phyloP scores from a whole-genome alignment of 2,329 filamentous ascomycete species.

The Thermomyces lanuginosus region DNA sequence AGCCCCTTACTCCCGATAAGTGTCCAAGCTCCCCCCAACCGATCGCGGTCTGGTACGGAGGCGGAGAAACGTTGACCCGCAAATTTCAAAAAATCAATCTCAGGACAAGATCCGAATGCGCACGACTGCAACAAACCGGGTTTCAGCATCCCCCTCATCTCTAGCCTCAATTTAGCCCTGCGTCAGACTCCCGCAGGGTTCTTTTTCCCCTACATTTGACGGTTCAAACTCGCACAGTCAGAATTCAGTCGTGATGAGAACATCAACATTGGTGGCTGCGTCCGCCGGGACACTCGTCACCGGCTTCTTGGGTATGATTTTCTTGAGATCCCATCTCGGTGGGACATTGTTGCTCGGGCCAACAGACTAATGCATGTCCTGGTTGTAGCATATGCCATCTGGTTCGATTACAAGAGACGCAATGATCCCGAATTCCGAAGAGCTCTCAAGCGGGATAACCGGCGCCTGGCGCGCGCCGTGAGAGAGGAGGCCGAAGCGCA shows the following conservation, averaged over 20 bases:
- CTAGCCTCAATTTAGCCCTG: constrained; percentile 7
- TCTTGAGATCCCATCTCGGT: neutral
- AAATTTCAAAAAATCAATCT: too few relatives aligned
- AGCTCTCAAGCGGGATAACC: constrained; percentile 36
- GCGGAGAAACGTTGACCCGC: constrained; percentile 23
- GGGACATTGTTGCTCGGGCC: constrained; percentile 3
- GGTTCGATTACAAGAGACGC: constrained; percentile 50
- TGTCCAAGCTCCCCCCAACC: too few relatives aligned
- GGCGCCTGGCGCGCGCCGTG: constrained; percentile 29
- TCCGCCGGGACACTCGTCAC: constrained; percentile 43
- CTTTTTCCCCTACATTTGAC: constrained; percentile 4
- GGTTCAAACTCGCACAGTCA: constrained; percentile 1
- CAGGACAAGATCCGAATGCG: too few relatives aligned
- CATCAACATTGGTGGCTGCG: constrained; percentile 42
- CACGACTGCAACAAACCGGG: too few relatives aligned
- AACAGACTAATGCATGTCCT: constrained; percentile 5
- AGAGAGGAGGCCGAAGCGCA: constrained; percentile 33
- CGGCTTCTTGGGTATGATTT: constrained; percentile 35
- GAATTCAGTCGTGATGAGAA: constrained; percentile 30
- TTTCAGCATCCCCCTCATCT: constrained; percentile 16
- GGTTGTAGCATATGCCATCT: constrained; percentile 43
- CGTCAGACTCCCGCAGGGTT: too few relatives aligned
- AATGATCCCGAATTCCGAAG: constrained; percentile 48
- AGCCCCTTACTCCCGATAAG: neutral
- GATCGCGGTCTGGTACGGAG: constrained; percentile 15